Percentiles rank a stretch among this genome's conserved stretches.
These are phyloP conservation scores for Cyclotella choctawhatcheeana DNA, from an alignment of 108 stramenopile species.

Conservation along the genomic window DNA sequence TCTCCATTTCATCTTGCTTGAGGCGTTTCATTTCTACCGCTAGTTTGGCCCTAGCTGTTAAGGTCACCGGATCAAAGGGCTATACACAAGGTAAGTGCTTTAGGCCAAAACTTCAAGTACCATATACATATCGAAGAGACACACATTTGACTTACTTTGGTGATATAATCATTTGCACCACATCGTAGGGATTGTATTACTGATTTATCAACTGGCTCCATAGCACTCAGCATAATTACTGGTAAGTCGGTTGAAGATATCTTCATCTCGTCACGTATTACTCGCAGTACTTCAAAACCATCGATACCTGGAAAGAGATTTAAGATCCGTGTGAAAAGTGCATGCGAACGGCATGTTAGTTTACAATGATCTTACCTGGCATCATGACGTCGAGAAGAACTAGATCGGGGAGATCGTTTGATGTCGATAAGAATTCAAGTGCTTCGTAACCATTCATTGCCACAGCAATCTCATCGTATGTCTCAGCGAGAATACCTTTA, in stretches of 20 bases:
- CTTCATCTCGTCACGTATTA: conserved; percentile 4
- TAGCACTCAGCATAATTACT: conserved; percentile 6
- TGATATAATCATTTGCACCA: conserved; percentile 12
- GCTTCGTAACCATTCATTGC: conserved; percentile 18
- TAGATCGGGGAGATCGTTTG: background rate
- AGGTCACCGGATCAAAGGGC: conserved; percentile 8
- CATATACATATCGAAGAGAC: too few species aligned
- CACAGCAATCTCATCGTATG: background rate
- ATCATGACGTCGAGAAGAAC: conserved; percentile 15
- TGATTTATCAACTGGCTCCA: conserved; percentile 8
- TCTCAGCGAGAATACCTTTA: background rate
- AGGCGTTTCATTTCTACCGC: background rate
- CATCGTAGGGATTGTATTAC: background rate
- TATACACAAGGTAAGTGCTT: too few species aligned
- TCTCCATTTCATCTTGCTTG: background rate
- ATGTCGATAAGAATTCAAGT: background rate
- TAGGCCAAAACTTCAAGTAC: too few species aligned
- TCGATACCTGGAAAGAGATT: background rate
- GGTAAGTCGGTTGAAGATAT: background rate
- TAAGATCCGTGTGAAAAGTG: background rate
- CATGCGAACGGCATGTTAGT: too few species aligned
- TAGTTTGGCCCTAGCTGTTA: background rate
- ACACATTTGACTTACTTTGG: too few species aligned
- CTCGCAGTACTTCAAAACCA: conserved; percentile 11
- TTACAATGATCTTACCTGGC: conserved; percentile 6